These are phyloP conservation scores for Botryotinia narcissicola DNA, from an alignment of 2,329 filamentous ascomycete species.

Conservation along the genomic window DNA sequence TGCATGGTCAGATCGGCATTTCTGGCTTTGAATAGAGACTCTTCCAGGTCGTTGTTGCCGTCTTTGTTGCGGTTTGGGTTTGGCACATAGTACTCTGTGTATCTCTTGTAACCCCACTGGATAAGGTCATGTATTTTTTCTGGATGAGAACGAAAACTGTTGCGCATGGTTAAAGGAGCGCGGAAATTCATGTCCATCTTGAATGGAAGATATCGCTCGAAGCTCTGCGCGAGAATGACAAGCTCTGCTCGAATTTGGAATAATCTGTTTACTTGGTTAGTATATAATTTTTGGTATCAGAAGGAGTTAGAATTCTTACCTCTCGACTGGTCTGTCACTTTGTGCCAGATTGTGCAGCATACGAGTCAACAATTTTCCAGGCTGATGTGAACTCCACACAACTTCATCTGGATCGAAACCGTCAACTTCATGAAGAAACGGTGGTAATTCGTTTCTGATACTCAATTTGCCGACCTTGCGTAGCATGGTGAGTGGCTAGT, in stretches of 20 bases:
- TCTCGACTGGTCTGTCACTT: background rate
- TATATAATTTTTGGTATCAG: rapidly evolving
- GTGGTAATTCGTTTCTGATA: background rate
- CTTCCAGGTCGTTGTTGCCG: background rate
- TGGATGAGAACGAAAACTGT: background rate
- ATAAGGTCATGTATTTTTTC: background rate
- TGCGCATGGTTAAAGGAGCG: background rate
- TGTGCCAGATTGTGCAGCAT: background rate
- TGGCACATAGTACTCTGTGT: background rate
- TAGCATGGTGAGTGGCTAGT: conserved; percentile 2
- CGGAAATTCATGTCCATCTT: background rate
- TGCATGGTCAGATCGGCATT: background rate
- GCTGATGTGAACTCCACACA: background rate
- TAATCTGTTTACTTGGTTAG: background rate
- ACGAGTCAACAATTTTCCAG: background rate
- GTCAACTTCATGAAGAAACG: background rate
- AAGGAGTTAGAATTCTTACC: background rate
- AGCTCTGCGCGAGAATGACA: background rate
- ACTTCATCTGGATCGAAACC: background rate
- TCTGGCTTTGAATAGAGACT: background rate
- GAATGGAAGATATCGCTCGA: conserved; percentile 5
- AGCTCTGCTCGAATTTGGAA: background rate
- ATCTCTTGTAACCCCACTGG: background rate
- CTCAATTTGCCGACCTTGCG: background rate
- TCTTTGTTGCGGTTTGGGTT: background rate